Conservation (phyloP, 345 rosid species). For the Citrus unshiu region DNA sequence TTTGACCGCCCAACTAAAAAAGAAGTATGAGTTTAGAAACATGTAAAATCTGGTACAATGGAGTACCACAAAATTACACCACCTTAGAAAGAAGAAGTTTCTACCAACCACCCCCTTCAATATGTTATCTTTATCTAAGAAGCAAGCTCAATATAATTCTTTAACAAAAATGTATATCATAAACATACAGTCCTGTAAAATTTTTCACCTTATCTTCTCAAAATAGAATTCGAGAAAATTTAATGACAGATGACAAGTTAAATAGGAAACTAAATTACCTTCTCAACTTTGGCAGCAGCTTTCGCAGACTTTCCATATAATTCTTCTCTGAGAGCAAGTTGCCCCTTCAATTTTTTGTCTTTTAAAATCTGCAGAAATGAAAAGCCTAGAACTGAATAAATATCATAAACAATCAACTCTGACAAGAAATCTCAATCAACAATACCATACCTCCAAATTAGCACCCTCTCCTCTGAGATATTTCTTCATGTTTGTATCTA, state of each 20-base stretch:
- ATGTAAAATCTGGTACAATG: not conserved
- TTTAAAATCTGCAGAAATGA: slow-evolving; percentile 33
- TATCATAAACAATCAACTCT: not conserved
- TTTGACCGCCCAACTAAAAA: not conserved
- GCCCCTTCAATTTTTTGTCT: slow-evolving; percentile 76
- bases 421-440: not conserved
- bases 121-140: not conserved
- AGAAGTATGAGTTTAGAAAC: not conserved
- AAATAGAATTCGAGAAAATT: not conserved
- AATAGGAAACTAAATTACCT: slow-evolving; percentile 37
- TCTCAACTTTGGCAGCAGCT: slow-evolving; percentile 82
- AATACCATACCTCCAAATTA: slow-evolving; percentile 53
- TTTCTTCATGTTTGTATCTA: slow-evolving; percentile 52
- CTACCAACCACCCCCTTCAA: not conserved
- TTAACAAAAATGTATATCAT: not conserved
- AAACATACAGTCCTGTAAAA: not conserved
- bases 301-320: slow-evolving; percentile 59
- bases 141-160: not conserved
- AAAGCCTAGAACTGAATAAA: not conserved
- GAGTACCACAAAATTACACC: not conserved
- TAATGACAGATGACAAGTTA: not conserved
- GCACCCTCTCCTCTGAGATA: slow-evolving; percentile 75
- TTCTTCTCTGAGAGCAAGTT: slow-evolving; percentile 62
- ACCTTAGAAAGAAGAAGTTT: not conserved
- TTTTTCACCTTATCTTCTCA: not conserved